phyloP scores from a whole-genome alignment of 306 rosid genomes.

The Quercus agrifolia region DNA sequence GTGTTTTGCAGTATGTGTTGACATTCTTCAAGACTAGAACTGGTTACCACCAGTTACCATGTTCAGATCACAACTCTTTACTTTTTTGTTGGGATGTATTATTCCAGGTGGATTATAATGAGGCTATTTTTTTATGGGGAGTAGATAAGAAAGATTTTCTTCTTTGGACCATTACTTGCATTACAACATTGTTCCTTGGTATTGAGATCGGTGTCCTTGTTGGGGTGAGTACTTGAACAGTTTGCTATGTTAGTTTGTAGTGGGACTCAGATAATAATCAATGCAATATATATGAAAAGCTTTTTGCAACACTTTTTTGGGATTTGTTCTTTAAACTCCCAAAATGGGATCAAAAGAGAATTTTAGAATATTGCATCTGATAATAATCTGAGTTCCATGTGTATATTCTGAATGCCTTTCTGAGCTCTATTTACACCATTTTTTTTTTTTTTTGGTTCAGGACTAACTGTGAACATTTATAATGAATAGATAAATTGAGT shows the following conservation, averaged over 20 bases:
- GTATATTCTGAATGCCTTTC: not conserved
- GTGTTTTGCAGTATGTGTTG: constrained; percentile 5
- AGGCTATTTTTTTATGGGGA: constrained; percentile 89
- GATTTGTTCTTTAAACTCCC: not conserved
- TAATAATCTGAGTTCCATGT: not conserved
- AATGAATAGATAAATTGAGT: constrained; percentile 2
- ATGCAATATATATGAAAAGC: not conserved
- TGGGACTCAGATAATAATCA: constrained; percentile 10
- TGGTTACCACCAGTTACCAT: not conserved
- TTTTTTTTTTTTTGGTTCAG: too few relatives aligned
- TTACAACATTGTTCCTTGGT: constrained; percentile 79
- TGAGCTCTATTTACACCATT: not conserved
- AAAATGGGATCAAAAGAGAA: not conserved
- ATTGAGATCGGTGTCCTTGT: constrained; percentile 93
- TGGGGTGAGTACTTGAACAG: constrained; percentile 70
- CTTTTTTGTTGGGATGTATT: constrained; percentile 18
- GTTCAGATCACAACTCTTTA: constrained; percentile 15
- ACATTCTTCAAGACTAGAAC: not conserved
- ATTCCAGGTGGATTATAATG: constrained; percentile 85
- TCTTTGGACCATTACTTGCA: constrained; percentile 90
- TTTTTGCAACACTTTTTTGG: not conserved
- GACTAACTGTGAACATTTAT: constrained; percentile 5
- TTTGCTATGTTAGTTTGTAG: constrained; percentile 11
- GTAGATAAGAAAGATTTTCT: constrained; percentile 93
- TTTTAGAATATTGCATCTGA: not conserved